Base-by-base conservation (phyloP, 345 rosid genomes). In the Aquilaria malaccensis region DNA sequence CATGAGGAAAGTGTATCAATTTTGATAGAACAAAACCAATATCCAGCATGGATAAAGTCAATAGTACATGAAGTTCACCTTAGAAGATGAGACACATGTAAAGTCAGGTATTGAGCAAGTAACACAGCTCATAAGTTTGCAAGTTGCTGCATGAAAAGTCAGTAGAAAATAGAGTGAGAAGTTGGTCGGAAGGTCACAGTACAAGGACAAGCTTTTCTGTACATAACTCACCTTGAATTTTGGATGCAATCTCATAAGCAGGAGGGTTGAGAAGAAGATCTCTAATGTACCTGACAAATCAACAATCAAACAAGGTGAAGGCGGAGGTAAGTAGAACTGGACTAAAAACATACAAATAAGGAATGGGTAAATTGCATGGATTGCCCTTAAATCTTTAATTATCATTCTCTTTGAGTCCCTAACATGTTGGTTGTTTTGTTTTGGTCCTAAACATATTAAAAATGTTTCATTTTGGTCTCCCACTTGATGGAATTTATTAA, bases 191-290 rank as follows among this genome's bases (percentile, higher is more conserved):
- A 37, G 43, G 4, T 37, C 5, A 50, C 11, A 7, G 31, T 33
- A 53, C 56, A 5, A 56, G 12, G 9, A 30, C 31, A 51, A 46
- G 43, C 43, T 37, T 37, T 37, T 37, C 43, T 0, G 43, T 37
- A 37, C 43, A 56, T 10, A 65, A 61, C 66, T 62, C 59, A 89
- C 98, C 97, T 83, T 90, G 97, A 70, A 94, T 86, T 67, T 75
- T 82, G 57, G 82, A 78, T 64, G 99, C 92, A 76, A 88, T 84
- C 68, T 86, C 99, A 80, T 80, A 81, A 50, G 89, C 79, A 59
- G 99, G 96, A 72, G 99, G 99, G 69, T 94, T 94, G 60, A 94
- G 90, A 72, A 94, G 83, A 71, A 94, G 88, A 82, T 94, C 96
- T 74, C 97, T 82, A 52, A 87, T 63, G 67, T 87, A 94, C 77